These are phyloP conservation scores for Harringtonia lauricola DNA, from an alignment of 2,329 filamentous ascomycete genomes.

Conservation along the genomic window DNA sequence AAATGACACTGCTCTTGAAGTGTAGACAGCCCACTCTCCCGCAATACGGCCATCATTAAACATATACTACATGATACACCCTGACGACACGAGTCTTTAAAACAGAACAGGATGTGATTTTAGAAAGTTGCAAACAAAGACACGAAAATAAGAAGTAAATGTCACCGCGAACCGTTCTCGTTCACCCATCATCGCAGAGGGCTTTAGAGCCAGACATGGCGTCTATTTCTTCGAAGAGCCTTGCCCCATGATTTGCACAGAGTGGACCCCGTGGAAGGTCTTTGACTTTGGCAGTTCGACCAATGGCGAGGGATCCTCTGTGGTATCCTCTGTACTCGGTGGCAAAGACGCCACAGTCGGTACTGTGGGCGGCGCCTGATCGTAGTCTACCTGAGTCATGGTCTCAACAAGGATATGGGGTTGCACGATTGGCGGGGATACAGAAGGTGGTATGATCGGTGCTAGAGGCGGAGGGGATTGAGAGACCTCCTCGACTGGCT, in stretches of 20 bases:
- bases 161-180: no score
- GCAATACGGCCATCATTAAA: no score
- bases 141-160: no score
- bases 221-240: background rate
- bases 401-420: slow-evolving; percentile 7
- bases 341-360: background rate
- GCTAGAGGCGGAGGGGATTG: background rate
- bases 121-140: no score
- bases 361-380: background rate
- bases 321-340: background rate
- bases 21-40: no score
- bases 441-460: background rate
- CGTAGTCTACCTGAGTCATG: slow-evolving; percentile 3
- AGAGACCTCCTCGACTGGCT: no score
- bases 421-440: background rate
- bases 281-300: background rate
- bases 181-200: background rate
- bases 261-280: background rate
- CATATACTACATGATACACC: background rate
- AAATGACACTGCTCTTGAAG: background rate
- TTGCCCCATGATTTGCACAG: slow-evolving; percentile 2
- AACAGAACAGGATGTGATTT: background rate
- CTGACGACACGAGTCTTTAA: background rate
- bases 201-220: background rate
- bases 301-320: background rate